phyloP scores from a whole-genome alignment of 495 filamentous ascomycete genomes.

The Amphirosellinia nigrospora region DNA sequence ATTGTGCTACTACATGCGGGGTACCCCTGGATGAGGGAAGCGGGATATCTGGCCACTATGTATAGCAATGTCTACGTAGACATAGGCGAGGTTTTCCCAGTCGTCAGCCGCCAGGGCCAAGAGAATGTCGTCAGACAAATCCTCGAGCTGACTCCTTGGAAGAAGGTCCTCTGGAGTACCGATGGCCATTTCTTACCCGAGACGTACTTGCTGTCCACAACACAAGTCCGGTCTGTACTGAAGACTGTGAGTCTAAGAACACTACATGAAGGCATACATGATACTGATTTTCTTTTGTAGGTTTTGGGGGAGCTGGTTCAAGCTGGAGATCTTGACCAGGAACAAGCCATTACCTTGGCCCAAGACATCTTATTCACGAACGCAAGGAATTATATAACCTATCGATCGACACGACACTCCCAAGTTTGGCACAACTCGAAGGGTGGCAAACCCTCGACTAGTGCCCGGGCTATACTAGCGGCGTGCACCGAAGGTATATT shows the following conservation, averaged over 20 bases:
- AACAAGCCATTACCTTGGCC: slow-evolving; percentile 63
- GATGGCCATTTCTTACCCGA: slow-evolving; percentile 87
- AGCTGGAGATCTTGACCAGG: slow-evolving; percentile 56
- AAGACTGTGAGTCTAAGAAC: slow-evolving; percentile 56
- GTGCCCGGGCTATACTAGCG: background rate
- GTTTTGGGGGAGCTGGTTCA: slow-evolving; percentile 33
- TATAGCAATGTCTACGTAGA: slow-evolving; percentile 88
- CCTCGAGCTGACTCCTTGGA: slow-evolving; percentile 75
- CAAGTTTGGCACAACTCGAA: background rate
- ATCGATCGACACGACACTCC: background rate
- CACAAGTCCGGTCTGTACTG: slow-evolving; percentile 78
- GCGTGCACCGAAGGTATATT: background rate
- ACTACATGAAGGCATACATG: background rate
- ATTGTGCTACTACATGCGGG: slow-evolving; percentile 84
- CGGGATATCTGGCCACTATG: slow-evolving; percentile 78
- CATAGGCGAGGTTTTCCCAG: slow-evolving; percentile 86
- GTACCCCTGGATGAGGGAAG: slow-evolving; percentile 85
- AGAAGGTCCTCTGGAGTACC: slow-evolving; percentile 83
- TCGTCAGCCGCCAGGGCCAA: slow-evolving; percentile 80
- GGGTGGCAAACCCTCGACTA: background rate
- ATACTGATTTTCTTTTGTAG: background rate
- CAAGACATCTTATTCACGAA: slow-evolving; percentile 73
- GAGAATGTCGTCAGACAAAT: slow-evolving; percentile 74
- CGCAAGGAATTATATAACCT: slow-evolving; percentile 67
- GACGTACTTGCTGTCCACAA: slow-evolving; percentile 77